Conservation (phyloP, 2,329 filamentous ascomycete species). For the Colletotrichum sp. region DNA sequence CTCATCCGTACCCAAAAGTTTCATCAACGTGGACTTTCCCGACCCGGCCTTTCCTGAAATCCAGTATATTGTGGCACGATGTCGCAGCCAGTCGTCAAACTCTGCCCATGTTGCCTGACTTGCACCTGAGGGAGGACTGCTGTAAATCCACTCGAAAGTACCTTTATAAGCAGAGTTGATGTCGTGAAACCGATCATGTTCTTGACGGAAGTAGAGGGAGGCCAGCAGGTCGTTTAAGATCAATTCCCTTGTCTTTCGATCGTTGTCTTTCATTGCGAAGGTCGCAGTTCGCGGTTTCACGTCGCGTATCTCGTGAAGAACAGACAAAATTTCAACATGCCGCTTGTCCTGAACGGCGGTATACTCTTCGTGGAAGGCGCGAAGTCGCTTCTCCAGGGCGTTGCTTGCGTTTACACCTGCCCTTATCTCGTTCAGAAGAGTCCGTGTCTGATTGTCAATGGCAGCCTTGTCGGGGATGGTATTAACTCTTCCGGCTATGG, state of each 20-base stretch:
- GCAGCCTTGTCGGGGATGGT: fast-evolving
- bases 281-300: background rate
- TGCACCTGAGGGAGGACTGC: fast-evolving
- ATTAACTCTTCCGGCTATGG: fast-evolving
- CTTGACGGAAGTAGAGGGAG: background rate
- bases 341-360: background rate
- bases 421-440: fast-evolving
- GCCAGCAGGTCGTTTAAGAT: no score
- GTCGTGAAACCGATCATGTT: fast-evolving
- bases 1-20: background rate
- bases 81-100: fast-evolving
- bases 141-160: background rate
- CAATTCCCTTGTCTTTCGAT: no score
- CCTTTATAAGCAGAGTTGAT: background rate
- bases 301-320: background rate
- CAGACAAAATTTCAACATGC: background rate
- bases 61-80: fast-evolving
- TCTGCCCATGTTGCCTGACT: fast-evolving
- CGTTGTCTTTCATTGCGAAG: fast-evolving
- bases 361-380: background rate
- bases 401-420: fast-evolving
- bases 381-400: background rate
- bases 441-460: fast-evolving
- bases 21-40: background rate
- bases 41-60: background rate